Base-by-base conservation (phyloP, 495 filamentous ascomycete genomes). In the Daldinia decipiens region DNA sequence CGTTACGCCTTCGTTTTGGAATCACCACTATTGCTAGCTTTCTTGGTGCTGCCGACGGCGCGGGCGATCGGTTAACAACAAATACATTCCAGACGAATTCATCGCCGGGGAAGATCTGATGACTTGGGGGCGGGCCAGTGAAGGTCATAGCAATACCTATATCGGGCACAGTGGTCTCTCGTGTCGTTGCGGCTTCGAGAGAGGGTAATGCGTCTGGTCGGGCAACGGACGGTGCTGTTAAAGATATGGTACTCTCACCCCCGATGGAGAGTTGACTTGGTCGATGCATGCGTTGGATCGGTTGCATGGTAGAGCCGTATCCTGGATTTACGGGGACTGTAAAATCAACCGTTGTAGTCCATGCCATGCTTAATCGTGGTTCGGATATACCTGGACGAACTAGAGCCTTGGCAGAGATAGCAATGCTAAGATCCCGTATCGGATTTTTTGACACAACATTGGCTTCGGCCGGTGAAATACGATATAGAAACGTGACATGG, bases 81-180 rank as follows among this genome's bases (percentile, higher is more conserved):
- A 97, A 93, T 19, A 97, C 87, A 43, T 87, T 85, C 95, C 94
- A 97, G n/a, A 82, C 79, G 77, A 98, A 97, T 12, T 88, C 85
- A 40, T 93, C 87, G 4, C 94, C 93, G 3, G 93, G 87, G 54
- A 85, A 82, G 13, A 80, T 76, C 54, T 80, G 77, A 21, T 76
- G 73, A 12, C 79, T 74, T 9, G 91, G 91, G 8, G 62, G 43
- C 15, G 71, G 75, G 0, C 87, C 90, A 9, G 88, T 88, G 59
- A 85, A 83, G 19, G 93, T 93, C 65, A 95, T 85, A 5, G 89
- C 92, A 50, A 95, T 86, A 8, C 92, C 92, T 51, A 91, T 84
- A 71, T 90, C 88, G 1, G 81, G 82, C 50, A 82, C 38, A 21
- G 82, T 73, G 26, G 86, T 74, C 74, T 87, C 84, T 72, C 84